A percentile compares a stretch with the other conserved stretches of the same genome.
Conservation (phyloP, 164 flowering plant species). For the Piper longum region DNA sequence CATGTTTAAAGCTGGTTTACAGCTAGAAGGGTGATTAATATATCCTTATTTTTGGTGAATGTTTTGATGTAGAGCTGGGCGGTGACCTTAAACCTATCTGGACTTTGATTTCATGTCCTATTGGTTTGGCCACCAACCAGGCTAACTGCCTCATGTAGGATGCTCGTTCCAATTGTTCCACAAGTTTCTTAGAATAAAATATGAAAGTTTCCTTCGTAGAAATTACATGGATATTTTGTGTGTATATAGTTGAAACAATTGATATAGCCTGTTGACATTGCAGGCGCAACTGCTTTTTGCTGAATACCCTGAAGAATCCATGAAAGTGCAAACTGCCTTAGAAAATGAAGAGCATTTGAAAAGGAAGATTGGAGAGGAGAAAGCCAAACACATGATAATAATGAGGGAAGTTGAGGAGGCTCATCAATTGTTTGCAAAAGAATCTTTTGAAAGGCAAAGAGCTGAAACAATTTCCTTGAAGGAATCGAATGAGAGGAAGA, state of each 20-base stretch:
- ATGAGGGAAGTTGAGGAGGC: constrained; percentile 51
- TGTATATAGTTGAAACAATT: too few relatives aligned
- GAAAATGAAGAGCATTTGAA: constrained; percentile 49
- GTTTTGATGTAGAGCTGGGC: too few relatives aligned
- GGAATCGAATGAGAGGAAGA: constrained; percentile 48
- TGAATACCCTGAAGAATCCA: constrained; percentile 53
- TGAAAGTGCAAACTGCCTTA: constrained; percentile 31
- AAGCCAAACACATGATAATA: constrained; percentile 44
- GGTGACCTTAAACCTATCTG: neutral
- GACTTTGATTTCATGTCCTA: neutral
- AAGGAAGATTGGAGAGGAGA: constrained; percentile 49
- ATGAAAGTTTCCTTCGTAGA: too few relatives aligned
- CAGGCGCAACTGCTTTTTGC: constrained; percentile 53
- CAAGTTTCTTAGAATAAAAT: too few relatives aligned
- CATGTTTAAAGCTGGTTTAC: too few relatives aligned
- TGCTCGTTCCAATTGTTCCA: too few relatives aligned
- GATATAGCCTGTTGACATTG: neutral
- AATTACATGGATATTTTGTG: neutral
- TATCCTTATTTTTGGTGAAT: too few relatives aligned
- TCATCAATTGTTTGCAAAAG: constrained; percentile 42
- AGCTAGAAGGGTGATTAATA: neutral
- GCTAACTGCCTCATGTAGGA: neutral
- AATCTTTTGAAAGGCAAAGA: constrained; percentile 42
- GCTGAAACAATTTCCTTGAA: constrained; percentile 52
- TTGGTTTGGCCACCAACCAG: neutral